phyloP scores from a whole-genome alignment of 2,329 filamentous ascomycete species.

The Colletotrichum zoysiae region DNA sequence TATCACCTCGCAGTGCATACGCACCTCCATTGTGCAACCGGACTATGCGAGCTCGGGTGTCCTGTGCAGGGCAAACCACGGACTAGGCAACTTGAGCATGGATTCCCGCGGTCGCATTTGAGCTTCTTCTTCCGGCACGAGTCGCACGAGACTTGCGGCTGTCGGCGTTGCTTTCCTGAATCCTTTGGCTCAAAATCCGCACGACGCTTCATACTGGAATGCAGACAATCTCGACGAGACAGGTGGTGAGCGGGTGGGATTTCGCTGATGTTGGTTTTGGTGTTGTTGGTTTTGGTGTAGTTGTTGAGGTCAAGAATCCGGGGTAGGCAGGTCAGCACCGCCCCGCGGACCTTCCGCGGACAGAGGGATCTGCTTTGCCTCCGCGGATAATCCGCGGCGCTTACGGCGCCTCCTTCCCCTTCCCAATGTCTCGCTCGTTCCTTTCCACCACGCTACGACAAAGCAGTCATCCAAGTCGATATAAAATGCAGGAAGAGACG shows the following conservation, averaged over 20 bases:
- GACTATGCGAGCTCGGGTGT: constrained; percentile 8
- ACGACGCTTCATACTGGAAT: constrained; percentile 22
- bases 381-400: constrained; percentile 38
- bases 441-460: background rate
- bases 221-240: background rate
- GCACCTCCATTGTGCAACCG: background rate
- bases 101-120: constrained; percentile 49
- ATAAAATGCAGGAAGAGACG: background rate
- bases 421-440: background rate
- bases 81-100: constrained; percentile 48
- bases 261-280: no score
- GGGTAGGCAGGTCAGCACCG: background rate
- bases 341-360: constrained; percentile 13
- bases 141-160: constrained; percentile 50
- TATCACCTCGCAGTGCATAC: background rate
- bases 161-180: constrained; percentile 41
- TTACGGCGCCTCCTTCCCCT: background rate
- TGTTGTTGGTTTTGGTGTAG: no score
- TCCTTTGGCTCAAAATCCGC: background rate
- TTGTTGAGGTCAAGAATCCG: background rate
- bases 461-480: background rate
- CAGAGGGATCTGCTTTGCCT: rapidly evolving
- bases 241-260: background rate
- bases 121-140: constrained; percentile 51
- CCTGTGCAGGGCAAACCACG: constrained; percentile 47